A percentile compares a stretch with the other conserved stretches of the same genome.
phyloP scores from a whole-genome alignment of 73 alveolate species.

The Paraurostyla sp. region DNA sequence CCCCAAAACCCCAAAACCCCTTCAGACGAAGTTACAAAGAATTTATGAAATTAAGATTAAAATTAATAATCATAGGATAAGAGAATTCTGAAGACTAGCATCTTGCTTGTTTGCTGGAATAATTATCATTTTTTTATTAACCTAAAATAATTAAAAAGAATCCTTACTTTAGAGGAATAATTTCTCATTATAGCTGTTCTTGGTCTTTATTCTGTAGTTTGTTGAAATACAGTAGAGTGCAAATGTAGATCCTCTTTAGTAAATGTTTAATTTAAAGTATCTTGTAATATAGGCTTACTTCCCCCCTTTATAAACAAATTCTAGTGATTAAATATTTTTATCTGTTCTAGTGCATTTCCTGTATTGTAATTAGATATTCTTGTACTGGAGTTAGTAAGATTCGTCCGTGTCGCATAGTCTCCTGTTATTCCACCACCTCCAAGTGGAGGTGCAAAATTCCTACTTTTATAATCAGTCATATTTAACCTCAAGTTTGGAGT shows the following conservation, averaged over 20 bases:
- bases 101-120: slow-evolving; percentile 14
- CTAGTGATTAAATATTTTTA: background rate
- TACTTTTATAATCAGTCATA: background rate
- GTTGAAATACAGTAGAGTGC: background rate
- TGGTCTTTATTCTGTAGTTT: background rate
- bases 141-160: no score
- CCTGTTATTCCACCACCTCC: background rate
- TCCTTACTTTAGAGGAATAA: background rate
- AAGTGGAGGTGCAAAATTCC: background rate
- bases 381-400: background rate
- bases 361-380: background rate
- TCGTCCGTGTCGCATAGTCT: background rate
- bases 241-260: background rate
- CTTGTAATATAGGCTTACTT: background rate
- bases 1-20: no score
- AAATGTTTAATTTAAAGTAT: background rate
- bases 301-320: background rate
- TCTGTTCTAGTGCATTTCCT: background rate
- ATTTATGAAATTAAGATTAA: no score
- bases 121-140: background rate
- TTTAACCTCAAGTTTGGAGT: background rate
- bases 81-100: slow-evolving; percentile 2
- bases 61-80: background rate
- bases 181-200: background rate
- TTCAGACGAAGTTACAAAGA: no score